A percentile compares a stretch with the other conserved stretches of the same genome.
These are phyloP conservation scores for Zoysia pacifica DNA, from an alignment of 176 grass and related monocot species.

Conservation along the genomic window DNA sequence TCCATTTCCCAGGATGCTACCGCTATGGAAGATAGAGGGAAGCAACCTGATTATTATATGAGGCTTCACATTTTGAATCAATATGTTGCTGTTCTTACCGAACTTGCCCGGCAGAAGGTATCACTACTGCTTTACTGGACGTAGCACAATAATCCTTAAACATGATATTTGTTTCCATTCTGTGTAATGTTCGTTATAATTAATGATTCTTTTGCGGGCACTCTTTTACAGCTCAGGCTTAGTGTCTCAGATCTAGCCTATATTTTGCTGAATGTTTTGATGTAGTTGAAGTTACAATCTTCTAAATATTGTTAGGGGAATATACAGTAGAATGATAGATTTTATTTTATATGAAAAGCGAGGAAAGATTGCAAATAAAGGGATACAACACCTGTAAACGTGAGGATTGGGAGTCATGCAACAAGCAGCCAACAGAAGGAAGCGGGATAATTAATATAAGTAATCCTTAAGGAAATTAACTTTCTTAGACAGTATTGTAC, in stretches of 20 bases:
- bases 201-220: not conserved
- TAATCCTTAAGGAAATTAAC: no score
- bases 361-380: no score
- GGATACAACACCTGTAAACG: no score
- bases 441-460: no score
- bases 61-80: constrained; percentile 61
- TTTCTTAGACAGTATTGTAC: not conserved
- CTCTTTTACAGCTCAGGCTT: constrained; percentile 25
- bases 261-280: constrained; percentile 5
- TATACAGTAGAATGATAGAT: no score
- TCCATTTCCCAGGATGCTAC: constrained; percentile 16
- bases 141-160: constrained; percentile 19
- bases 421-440: no score
- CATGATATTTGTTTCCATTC: constrained; percentile 27
- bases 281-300: not conserved
- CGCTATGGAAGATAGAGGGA: constrained; percentile 45
- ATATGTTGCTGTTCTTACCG: constrained; percentile 54
- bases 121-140: constrained; percentile 17
- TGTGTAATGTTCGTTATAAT: constrained; percentile 1
- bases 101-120: constrained; percentile 73
- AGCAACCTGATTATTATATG: constrained; percentile 37
- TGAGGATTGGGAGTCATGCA: no score
- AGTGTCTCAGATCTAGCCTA: constrained; percentile 19
- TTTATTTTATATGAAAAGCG: no score
- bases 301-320: not conserved